Evolutionary conservation across 768 basidiomycete genomes (phyloP).

Genomic region (Suillus placidus): DNA sequence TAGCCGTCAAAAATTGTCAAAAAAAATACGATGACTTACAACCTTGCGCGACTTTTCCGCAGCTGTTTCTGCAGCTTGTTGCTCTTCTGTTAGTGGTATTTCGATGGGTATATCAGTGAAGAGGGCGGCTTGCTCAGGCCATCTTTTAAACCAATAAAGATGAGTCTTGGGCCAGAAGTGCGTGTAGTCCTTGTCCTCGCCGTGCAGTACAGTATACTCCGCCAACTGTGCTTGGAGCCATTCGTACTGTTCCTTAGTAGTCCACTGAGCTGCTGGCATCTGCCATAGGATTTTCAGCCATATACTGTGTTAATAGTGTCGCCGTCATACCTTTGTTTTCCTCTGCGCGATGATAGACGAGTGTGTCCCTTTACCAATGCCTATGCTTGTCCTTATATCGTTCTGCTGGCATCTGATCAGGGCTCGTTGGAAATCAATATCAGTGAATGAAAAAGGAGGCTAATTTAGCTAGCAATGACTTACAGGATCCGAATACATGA

Average conservation of each 20-base stretch:
- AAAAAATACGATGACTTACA: background rate
- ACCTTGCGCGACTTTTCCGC: background rate
- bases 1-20: background rate
- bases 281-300: too few relatives aligned
- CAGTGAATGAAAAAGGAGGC: too few relatives aligned
- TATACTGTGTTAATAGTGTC: too few relatives aligned
- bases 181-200: background rate
- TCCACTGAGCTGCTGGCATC: slow-evolving; percentile 2
- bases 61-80: background rate
- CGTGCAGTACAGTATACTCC: background rate
- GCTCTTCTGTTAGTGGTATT: background rate
- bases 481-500: too few relatives aligned
- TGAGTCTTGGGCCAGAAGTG: background rate
- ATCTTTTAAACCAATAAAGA: slow-evolving; percentile 7
- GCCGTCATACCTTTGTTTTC: too few relatives aligned
- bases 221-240: background rate
- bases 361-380: too few relatives aligned
- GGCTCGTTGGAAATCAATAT: too few relatives aligned
- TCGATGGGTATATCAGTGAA: background rate
- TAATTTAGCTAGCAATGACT: too few relatives aligned
- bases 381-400: too few relatives aligned
- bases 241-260: background rate
- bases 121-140: background rate
- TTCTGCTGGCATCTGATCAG: too few relatives aligned
- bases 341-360: too few relatives aligned